Evolutionary conservation across 352 stramenopile species (phyloP).

Genomic region (Phytophthora brassicae): DNA sequence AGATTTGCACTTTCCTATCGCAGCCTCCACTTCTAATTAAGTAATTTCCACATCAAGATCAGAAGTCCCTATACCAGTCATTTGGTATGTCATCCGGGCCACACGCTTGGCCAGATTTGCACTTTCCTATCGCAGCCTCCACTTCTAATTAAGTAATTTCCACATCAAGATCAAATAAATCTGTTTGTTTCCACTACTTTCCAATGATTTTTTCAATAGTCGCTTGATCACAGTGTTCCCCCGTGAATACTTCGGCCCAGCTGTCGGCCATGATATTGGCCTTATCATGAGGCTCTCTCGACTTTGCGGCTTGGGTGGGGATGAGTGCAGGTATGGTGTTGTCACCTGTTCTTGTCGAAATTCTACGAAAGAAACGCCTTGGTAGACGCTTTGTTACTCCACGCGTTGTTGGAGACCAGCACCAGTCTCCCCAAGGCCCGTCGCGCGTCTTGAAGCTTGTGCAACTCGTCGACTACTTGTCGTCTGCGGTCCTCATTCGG

Average conservation of each 20-base stretch:
- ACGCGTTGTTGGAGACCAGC: too few species aligned
- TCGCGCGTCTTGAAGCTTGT: too few species aligned
- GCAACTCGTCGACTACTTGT: too few species aligned
- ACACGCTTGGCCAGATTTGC: conserved; percentile 3
- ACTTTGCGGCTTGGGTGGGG: background rate
- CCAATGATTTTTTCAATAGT: too few species aligned
- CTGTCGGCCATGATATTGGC: conserved; percentile 2
- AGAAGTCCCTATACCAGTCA: conserved; percentile 1
- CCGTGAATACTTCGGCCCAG: too few species aligned
- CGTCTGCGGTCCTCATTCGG: too few species aligned
- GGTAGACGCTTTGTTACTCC: too few species aligned
- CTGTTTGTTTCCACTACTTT: background rate
- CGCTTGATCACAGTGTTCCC: too few species aligned
- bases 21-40: background rate
- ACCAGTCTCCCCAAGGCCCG: too few species aligned
- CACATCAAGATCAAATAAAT: background rate
- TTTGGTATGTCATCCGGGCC: background rate
- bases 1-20: background rate
- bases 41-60: background rate
- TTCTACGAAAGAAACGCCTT: background rate
- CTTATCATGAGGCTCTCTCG: background rate
- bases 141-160: background rate
- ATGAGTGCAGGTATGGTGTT: background rate
- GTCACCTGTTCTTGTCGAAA: conserved; percentile 1
- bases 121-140: background rate